phyloP scores from a whole-genome alignment of 139 green algal genomes.

The Auxenochlorella pyrenoidosa region DNA sequence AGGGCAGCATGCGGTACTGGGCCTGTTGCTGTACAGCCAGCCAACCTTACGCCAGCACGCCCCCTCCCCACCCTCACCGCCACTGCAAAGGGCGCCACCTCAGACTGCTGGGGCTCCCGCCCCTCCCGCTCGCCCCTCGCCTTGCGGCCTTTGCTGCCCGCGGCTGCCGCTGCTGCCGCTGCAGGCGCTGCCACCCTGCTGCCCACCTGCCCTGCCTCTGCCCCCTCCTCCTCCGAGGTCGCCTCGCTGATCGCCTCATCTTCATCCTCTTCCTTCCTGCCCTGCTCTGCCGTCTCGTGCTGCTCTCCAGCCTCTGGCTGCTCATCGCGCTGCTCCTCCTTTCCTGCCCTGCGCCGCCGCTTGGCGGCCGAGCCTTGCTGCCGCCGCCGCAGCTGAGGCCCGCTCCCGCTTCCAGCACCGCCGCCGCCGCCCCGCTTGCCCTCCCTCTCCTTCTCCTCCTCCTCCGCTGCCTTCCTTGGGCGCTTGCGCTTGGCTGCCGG shows the following conservation, averaged over 20 bases:
- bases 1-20: too few species aligned
- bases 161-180: neutral
- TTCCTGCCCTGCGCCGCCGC: neutral
- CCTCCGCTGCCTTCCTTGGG: neutral
- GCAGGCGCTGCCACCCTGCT: neutral
- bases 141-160: too few species aligned
- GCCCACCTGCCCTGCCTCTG: neutral
- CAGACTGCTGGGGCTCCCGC: neutral
- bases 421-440: neutral
- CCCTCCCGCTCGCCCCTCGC: neutral
- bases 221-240: neutral
- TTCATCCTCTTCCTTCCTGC: neutral
- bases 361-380: neutral
- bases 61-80: too few species aligned
- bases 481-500: neutral
- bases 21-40: too few species aligned
- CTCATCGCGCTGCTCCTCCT: neutral
- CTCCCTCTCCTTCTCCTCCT: neutral
- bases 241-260: neutral
- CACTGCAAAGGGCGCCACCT: constrained; percentile 26
- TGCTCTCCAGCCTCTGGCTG: neutral
- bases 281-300: neutral
- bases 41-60: too few species aligned
- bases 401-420: neutral
- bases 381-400: neutral